Base-by-base conservation (phyloP, 2,329 filamentous ascomycete genomes). In the Curvularia eragrostidis region DNA sequence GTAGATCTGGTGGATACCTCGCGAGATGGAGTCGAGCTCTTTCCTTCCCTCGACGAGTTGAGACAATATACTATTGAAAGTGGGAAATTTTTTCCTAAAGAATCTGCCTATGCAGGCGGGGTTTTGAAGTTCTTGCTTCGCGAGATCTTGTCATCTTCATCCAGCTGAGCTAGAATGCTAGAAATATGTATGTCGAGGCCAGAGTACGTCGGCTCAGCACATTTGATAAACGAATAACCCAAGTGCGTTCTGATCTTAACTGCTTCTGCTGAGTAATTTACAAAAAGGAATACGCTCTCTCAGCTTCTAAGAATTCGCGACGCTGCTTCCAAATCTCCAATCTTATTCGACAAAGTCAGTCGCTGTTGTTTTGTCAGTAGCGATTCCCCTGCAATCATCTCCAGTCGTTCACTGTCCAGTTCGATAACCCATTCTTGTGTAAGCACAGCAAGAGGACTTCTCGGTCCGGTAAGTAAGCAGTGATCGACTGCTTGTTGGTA, bases 401-500 rank as follows among this genome's bases (percentile, higher is more conserved):
- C 60, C 12, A 65, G 42, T 36, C 48, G 23, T 9, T 60, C 60
- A 28, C 13, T 24, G 1, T 55, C 56, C 13, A 67, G 42, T 2
- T 36, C 34, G 15, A 51, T 48, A 6, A 63, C 58, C n/a, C 54
- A 47, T 24, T 62, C 39, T 2, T 48, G 15, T n/a, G 39, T 46
- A 39, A 65, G 55, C 12, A 65, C 19, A n/a, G 32, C 52, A 8
- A 67, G 52, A 12, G 58, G 62, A 26, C 56, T 83, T 0, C 78
- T 61, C 0, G 79, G 66, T 0, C 83, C 81, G 1, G 74, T 75
- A 0, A 89, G 72, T 0, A 91, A 77, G 57, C 80, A 79, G 65
- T 86, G 75, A 42, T 84, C 81, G 1, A 84, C 76, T 0, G 81
- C 85, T 61, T 90, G 87, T 59, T 83, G 81, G 65, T 80, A 86